phyloP scores from a whole-genome alignment of 805 yeast species.

The Saccharomycopsis javanensis region DNA sequence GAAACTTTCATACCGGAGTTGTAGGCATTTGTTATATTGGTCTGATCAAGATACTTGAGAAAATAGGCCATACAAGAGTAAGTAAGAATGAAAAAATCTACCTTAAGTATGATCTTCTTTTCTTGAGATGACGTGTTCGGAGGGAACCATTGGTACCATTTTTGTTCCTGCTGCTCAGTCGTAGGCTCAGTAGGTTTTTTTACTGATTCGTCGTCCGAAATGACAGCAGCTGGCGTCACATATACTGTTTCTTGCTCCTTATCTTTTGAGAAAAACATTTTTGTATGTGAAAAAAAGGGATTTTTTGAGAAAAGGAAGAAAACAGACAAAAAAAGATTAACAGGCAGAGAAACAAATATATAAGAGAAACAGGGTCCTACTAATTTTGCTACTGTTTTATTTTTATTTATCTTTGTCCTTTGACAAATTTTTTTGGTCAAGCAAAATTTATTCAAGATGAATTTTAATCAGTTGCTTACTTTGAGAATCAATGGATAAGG shows the following conservation, averaged over 20 bases:
- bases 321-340: too few species aligned
- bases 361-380: not conserved
- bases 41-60: slow-evolving; percentile 52
- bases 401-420: too few species aligned
- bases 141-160: slow-evolving; percentile 1
- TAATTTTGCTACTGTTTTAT: not conserved
- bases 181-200: not conserved
- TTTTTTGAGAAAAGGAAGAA: not conserved
- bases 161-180: not conserved
- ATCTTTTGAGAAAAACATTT: not conserved
- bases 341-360: not conserved
- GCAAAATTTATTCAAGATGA: too few species aligned
- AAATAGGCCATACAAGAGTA: slow-evolving; percentile 55
- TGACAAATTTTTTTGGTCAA: too few species aligned
- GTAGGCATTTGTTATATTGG: slow-evolving; percentile 56
- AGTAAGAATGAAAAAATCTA: slow-evolving; percentile 46
- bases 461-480: too few species aligned
- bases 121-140: slow-evolving; percentile 28
- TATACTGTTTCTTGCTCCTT: not conserved
- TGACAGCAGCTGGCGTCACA: not conserved
- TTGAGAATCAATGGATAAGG: too few species aligned
- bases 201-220: not conserved
- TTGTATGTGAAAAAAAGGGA: not conserved
- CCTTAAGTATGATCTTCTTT: slow-evolving; percentile 37
- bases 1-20: slow-evolving; percentile 53